A percentile compares a stretch with the other conserved stretches of the same genome.
phyloP scores from a whole-genome alignment of 176 grass and related monocot species.

The Avena insularis region DNA sequence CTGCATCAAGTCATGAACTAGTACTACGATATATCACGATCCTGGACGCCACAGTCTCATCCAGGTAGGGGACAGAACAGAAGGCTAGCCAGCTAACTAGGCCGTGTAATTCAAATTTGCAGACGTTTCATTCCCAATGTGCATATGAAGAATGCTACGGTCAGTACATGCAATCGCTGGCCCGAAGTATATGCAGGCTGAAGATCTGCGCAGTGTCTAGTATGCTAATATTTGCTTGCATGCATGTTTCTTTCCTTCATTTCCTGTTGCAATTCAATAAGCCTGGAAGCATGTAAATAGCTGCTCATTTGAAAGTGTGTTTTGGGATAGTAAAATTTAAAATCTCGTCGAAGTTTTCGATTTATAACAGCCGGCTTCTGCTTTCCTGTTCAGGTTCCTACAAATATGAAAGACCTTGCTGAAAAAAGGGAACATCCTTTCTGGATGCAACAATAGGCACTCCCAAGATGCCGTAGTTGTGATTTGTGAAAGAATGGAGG shows the following conservation, averaged over 20 bases:
- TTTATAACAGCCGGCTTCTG: no score
- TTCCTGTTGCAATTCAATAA: not conserved
- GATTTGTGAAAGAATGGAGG: constrained; percentile 94
- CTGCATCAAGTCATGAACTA: not conserved
- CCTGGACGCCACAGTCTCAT: not conserved
- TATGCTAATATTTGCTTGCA: no score
- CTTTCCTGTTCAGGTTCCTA: constrained; percentile 71
- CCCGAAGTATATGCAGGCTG: no score
- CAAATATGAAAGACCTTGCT: constrained; percentile 78
- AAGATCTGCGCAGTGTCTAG: no score
- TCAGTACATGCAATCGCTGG: not conserved
- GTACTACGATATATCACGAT: not conserved
- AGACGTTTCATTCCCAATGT: not conserved
- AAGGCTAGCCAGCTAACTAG: not conserved
- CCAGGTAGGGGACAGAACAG: not conserved
- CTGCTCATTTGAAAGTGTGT: not conserved
- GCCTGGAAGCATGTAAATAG: not conserved
- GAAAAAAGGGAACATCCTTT: constrained; percentile 92
- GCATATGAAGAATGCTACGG: not conserved
- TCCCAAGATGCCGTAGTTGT: constrained; percentile 89
- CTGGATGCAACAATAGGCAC: constrained; percentile 89
- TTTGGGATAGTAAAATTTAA: not conserved
- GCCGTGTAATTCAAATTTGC: not conserved
- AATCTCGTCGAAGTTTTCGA: not conserved
- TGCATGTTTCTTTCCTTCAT: not conserved